These are phyloP conservation scores for Nosema muscidifuracis DNA, from an alignment of 371 early-diverging fungal genomes.

Conservation along the genomic window DNA sequence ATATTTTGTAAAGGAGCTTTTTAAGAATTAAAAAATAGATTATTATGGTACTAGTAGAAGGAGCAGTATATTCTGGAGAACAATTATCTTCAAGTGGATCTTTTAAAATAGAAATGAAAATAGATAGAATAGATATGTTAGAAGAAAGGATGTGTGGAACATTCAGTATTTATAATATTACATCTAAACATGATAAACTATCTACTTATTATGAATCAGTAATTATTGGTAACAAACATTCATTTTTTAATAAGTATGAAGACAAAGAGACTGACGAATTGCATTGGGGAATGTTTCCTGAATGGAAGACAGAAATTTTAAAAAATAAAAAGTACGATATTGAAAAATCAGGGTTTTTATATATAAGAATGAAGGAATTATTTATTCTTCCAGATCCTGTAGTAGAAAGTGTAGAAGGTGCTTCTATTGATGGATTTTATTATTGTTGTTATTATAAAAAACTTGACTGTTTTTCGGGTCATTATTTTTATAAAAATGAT, in stretches of 20 bases:
- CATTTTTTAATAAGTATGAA: not conserved
- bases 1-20: not conserved
- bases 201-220: constrained; percentile 38
- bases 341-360: constrained; percentile 15
- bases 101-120: constrained; percentile 46
- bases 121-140: constrained; percentile 21
- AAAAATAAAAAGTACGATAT: constrained; percentile 11
- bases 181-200: constrained; percentile 20
- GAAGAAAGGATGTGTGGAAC: constrained; percentile 36
- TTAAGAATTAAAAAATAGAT: not conserved
- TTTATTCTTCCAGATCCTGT: constrained; percentile 44
- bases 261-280: constrained; percentile 2
- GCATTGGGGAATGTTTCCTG: constrained; percentile 40
- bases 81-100: constrained; percentile 31
- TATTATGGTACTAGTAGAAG: constrained; percentile 13
- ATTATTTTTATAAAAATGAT: constrained; percentile 38
- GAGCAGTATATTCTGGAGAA: constrained; percentile 35
- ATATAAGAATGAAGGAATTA: constrained; percentile 40
- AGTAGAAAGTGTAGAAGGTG: constrained; percentile 21
- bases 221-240: constrained; percentile 19
- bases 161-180: constrained; percentile 41
- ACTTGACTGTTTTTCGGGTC: constrained; percentile 38
- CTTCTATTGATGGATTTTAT: constrained; percentile 49
- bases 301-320: constrained; percentile 7
- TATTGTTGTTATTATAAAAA: constrained; percentile 45